Base-by-base conservation (phyloP, 2,329 filamentous ascomycete genomes). In the Cercospora zeina region DNA sequence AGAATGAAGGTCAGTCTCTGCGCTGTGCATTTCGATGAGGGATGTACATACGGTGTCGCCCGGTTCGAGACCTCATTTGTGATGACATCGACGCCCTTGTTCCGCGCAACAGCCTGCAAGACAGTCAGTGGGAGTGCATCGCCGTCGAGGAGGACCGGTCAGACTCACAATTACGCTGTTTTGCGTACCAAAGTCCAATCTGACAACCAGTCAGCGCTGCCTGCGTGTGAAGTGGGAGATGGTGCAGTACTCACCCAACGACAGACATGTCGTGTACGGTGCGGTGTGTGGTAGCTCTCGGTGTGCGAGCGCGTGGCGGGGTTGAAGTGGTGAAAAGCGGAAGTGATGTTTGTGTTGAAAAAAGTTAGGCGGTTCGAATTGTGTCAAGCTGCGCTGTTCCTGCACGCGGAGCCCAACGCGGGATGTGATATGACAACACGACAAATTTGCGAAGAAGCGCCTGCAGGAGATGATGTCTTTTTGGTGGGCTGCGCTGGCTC, bases 31-130 rank as follows among this genome's bases (percentile, higher is more conserved):
- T 4, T 13, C 51, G 55, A 53, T 53, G 2, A n/a, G n/a, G 16
- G 33, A 55, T 36, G 57, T 51, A 88, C 92, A 85, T 90, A 97
- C 91, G 95, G 95, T 72, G 95, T 99, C 65, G 91, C 88, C 80
- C 95, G 89, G 85, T 99, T 97, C 70, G 95, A 99, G 73, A 97
- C 95, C 81, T 99, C 95, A 84, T 99, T 99, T 82, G 91, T 89
- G 77, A 99, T 96, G 78, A 99, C 95, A 84, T 99, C 95, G 79
- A 99, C 95, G 82, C 95, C 95, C 78, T 96, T 93, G 81, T 97
- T 97, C 79, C 95, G 88, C 77, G 95, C 95, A 79, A 97, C 93
- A 77, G 93, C 93, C 70, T 71, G 55, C 42, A 11, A 11, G 13
- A 6, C 6, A 45, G 65, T 70, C 55, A 69, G 69, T 58, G n/a